phyloP scores from a whole-genome alignment of 495 filamentous ascomycete species.

The Aspergillus steynii region DNA sequence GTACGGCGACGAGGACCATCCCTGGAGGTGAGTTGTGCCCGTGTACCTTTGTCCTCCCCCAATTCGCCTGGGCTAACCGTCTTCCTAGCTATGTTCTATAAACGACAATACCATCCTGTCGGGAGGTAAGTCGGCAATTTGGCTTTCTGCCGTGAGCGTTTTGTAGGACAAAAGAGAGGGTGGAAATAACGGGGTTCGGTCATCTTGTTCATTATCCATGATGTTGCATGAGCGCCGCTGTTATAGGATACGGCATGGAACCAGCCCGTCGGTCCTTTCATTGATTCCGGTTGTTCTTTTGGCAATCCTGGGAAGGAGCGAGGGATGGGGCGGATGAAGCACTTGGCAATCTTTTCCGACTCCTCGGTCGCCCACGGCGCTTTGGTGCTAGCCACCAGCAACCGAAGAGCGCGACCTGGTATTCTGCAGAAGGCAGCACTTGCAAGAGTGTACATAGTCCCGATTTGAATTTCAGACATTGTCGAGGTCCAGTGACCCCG shows the following conservation, averaged over 20 bases:
- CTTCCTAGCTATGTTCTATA: conserved; percentile 31
- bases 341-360: too few relatives aligned
- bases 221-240: neutral
- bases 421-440: neutral
- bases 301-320: neutral
- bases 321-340: neutral
- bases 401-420: neutral
- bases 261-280: neutral
- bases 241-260: neutral
- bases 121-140: conserved; percentile 1
- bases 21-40: conserved; percentile 66
- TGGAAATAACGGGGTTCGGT: neutral
- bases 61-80: conserved; percentile 19
- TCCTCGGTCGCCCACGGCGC: too few relatives aligned
- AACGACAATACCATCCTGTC: neutral
- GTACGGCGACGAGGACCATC: conserved; percentile 88
- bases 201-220: neutral
- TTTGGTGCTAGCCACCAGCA: neutral
- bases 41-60: neutral
- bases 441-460: neutral
- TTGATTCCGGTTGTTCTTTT: neutral
- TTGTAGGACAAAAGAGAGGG: neutral
- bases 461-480: neutral
- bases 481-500: neutral
- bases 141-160: neutral